Conservation (phyloP, 345 rosid genomes). For the Aurinia saxatilis region DNA sequence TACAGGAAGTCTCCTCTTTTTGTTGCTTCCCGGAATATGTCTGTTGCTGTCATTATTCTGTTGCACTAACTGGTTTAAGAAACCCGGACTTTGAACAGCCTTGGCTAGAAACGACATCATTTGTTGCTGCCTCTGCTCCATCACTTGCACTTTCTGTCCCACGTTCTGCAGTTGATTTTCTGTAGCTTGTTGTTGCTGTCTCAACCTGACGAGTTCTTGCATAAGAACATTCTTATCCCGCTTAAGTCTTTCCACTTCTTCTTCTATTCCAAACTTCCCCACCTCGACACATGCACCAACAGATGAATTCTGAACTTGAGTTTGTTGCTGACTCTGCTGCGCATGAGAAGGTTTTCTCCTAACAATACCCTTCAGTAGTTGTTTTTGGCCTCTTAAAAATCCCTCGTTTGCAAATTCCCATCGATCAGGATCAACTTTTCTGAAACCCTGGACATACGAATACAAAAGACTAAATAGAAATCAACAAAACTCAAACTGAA, state of each 20-base stretch:
- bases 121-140: slow-evolving; percentile 94
- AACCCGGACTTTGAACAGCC: slow-evolving; percentile 78
- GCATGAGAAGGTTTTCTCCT: slow-evolving; percentile 63
- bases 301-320: slow-evolving; percentile 50
- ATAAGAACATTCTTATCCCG: slow-evolving; percentile 85
- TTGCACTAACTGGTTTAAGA: slow-evolving; percentile 74
- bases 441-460: slow-evolving; percentile 57
- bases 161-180: slow-evolving; percentile 66
- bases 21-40: slow-evolving; percentile 54
- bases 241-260: slow-evolving; percentile 80
- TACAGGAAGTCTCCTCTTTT: slow-evolving; percentile 67
- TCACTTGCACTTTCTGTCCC: slow-evolving; percentile 73
- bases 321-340: slow-evolving; percentile 46
- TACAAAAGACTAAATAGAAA: neutral
- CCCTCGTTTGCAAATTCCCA: slow-evolving; percentile 94
- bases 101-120: slow-evolving; percentile 89
- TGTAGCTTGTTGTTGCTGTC: slow-evolving; percentile 81
- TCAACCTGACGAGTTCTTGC: slow-evolving; percentile 88
- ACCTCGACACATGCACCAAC: slow-evolving; percentile 77
- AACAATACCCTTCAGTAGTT: slow-evolving; percentile 52
- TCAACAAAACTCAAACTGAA: neutral
- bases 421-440: slow-evolving; percentile 81
- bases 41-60: slow-evolving; percentile 53
- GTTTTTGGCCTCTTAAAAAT: slow-evolving; percentile 75
- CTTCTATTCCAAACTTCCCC: slow-evolving; percentile 77